These are phyloP conservation scores for Umbellularia californica DNA, from an alignment of 164 flowering plant species.

Conservation along the genomic window DNA sequence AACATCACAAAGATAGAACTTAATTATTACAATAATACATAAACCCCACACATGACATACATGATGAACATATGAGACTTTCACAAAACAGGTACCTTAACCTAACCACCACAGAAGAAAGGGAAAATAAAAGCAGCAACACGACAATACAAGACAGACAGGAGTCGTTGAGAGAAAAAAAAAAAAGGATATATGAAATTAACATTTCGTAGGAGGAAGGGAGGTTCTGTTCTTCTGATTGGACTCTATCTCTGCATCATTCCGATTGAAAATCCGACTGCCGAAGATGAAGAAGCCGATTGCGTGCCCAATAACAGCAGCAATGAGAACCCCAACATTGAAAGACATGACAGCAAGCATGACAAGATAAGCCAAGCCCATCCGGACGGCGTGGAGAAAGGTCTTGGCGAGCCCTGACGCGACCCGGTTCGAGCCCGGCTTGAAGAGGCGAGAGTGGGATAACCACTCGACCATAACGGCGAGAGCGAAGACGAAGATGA, in stretches of 20 bases:
- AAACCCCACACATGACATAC: too few species aligned
- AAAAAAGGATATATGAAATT: not conserved
- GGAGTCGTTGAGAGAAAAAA: too few species aligned
- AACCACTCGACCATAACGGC: constrained; percentile 34
- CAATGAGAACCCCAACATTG: constrained; percentile 24
- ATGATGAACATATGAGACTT: too few species aligned
- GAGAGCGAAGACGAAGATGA: constrained; percentile 26
- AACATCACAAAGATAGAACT: too few species aligned
- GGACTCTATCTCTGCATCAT: not conserved
- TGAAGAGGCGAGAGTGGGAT: constrained; percentile 15
- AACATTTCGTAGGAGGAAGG: constrained; percentile 8
- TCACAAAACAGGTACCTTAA: too few species aligned
- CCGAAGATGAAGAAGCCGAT: constrained; percentile 27
- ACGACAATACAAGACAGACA: too few species aligned
- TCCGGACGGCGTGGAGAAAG: constrained; percentile 17
- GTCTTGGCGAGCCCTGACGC: constrained; percentile 17
- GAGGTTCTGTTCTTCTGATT: not conserved
- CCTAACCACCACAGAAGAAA: too few species aligned
- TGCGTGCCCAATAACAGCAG: constrained; percentile 28
- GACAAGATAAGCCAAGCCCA: constrained; percentile 34
- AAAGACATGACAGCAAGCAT: constrained; percentile 42
- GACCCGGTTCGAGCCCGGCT: constrained; percentile 2
- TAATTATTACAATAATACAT: too few species aligned
- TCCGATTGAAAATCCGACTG: constrained; percentile 2
- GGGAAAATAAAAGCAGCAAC: not conserved